Conservation (phyloP, 2,329 filamentous ascomycete species). For the Cercospora zeina region DNA sequence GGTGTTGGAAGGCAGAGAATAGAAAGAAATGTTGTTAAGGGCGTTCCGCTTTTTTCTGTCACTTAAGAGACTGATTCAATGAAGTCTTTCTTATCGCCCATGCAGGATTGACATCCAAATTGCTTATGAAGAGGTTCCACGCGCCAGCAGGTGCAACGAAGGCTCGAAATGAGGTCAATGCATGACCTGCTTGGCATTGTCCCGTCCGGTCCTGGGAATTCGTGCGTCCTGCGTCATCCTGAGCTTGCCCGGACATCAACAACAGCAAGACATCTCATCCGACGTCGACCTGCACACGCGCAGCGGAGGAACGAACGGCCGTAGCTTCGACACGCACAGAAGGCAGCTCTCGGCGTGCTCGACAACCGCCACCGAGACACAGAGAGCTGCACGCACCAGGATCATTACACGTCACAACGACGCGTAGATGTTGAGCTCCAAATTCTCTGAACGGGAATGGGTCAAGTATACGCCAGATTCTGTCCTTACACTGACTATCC, state of each 20-base stretch:
- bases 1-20: too few relatives aligned
- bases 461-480: neutral
- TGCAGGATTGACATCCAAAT: too few relatives aligned
- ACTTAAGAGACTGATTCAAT: too few relatives aligned
- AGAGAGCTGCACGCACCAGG: constrained; percentile 6
- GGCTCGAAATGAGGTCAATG: too few relatives aligned
- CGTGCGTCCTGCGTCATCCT: neutral
- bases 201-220: neutral
- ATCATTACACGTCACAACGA: constrained; percentile 16
- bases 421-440: constrained; percentile 4
- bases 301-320: neutral
- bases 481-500: neutral
- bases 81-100: too few relatives aligned
- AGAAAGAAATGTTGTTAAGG: too few relatives aligned
- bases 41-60: too few relatives aligned
- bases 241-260: neutral
- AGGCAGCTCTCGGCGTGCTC: neutral
- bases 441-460: neutral
- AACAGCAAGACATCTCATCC: neutral
- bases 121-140: too few relatives aligned
- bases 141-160: too few relatives aligned
- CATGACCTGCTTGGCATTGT: neutral
- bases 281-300: neutral
- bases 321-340: neutral
- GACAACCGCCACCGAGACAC: neutral